Evolutionary conservation across 495 filamentous ascomycete species (phyloP), one percentile per base, ranked within the genome.

Genomic region (Pseudomonodictys pantanalensis): DNA sequence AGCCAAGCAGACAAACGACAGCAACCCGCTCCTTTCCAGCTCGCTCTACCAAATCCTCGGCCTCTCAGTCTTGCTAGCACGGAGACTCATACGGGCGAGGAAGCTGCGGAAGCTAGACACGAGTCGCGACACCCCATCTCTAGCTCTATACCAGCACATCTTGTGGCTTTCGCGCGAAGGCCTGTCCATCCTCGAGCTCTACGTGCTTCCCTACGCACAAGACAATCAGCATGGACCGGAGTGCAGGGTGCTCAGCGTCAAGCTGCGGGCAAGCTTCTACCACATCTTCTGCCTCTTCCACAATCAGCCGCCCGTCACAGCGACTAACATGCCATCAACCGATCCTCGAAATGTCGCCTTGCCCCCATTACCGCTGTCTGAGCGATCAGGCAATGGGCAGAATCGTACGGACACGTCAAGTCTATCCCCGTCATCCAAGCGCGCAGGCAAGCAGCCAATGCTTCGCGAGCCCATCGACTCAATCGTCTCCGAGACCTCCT

Each of bases 201-300:
- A 88, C 68, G 84, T 98, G 38, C 73, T 96, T 3, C 92, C 91
- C 72, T 84, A 65, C 42, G 66, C 71, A 39, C 63, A 92, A 89
- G 71, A 81, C 91, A 71, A 69, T 26, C 65, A 74, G 38, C 62
- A 72, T 32, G 70, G 73, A 0, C 63, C 67, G 3, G 71, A 75
- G 60, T 73, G 69, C 20, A 90, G 90, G 64, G 91, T 97, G 9
- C 81, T 98, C 48, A 84, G 88, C 7, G 88, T 88, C 73, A 98
- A 97, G 74, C 81, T 98, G 20, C 85, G 90, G 56, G 93, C 95
- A 5, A 91, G 87, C 24, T 96, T 97, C 67, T 92, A 93, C 66
- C 93, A 98, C 75, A 90, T 98, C 57, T 96, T 95, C 69, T 95
- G 96, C 49, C 80, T 97, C 15, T 98, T 96, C 69, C 90, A 96